phyloP scores from a whole-genome alignment of 257 asterid species.

The Rhazya stricta region DNA sequence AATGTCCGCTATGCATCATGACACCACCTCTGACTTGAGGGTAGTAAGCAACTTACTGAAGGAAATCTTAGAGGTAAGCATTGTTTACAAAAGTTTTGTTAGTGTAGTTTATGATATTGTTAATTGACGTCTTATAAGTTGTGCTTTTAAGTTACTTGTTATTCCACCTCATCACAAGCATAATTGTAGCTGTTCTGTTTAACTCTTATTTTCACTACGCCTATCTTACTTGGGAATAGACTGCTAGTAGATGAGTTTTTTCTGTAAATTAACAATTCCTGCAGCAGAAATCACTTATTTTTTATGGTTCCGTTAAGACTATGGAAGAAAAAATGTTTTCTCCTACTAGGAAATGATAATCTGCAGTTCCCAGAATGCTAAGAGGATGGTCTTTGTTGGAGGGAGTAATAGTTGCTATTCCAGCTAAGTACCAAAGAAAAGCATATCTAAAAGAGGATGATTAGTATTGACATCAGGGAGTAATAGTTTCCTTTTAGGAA shows the following conservation, averaged over 20 bases:
- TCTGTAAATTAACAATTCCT: background rate
- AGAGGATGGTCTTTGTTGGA: background rate
- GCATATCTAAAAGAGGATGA: background rate
- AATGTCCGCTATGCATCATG: slow-evolving; percentile 94
- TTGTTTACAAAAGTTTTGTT: background rate
- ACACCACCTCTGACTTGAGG: slow-evolving; percentile 61
- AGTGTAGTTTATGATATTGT: background rate
- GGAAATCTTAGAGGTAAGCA: slow-evolving; percentile 57
- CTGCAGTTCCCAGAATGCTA: background rate
- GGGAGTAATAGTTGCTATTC: too few species aligned
- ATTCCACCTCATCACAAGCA: background rate
- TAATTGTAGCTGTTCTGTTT: background rate
- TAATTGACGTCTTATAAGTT: background rate
- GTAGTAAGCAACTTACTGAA: slow-evolving; percentile 59
- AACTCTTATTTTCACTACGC: too few species aligned
- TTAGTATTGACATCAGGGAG: background rate
- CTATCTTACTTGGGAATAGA: background rate
- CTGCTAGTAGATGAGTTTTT: background rate
- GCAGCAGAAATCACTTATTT: background rate
- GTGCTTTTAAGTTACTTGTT: background rate
- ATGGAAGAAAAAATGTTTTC: background rate
- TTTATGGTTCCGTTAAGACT: too few species aligned
- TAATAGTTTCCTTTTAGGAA: background rate
- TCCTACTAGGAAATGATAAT: background rate
- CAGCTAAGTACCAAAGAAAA: background rate